Evolutionary conservation across 2,329 filamentous ascomycete species (phyloP), one percentile per base, ranked within the genome.

Genomic region (Hymenoscyphus repandus): DNA sequence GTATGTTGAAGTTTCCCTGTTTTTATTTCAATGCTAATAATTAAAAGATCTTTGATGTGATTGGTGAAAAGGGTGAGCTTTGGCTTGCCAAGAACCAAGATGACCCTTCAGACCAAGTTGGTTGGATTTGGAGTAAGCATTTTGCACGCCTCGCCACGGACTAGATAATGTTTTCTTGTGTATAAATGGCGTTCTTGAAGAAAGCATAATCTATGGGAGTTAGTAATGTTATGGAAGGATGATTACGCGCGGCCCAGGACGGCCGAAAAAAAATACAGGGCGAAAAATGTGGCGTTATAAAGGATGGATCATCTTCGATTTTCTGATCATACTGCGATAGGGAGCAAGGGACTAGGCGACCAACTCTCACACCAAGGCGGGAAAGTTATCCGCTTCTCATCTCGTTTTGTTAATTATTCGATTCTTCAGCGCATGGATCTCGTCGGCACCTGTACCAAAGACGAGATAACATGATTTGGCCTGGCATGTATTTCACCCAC

Each of bases 101-200:
- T 65, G 93, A 99, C 68, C 74, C 82, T 1, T 77, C 74, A 10
- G 80, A 86, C 58, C 78, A 83, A 58, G 84, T 97, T 32, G 93
- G 93, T 46, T 99, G 93, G 93, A 96, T 99, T 63, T 99, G 93
- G 93, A 95, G 91, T 63, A 96, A 96, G 69, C 93, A 99, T 72
- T 99, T 99, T 75, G 86, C 86, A 38, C 75, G 75, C 49, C 65
- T 80, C 44, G 70, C 70, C 30, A 61, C 63, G n/a, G 67, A 68
- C 47, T 66, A 58, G 54, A 55, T 30, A 46, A 50, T 40, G 9
- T 37, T 37, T 37, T 50, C 34, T 47, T 50, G 47, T 59, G 58
- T 59, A 58, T 56, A 55, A 58, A 57, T 53, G 58, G 56, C 58
- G 55, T 59, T 58, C 27, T 31, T 51, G 49, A 48, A 32, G 42